These are phyloP conservation scores for Grifola frondosa DNA, from an alignment of 1,284 basidiomycete species.

Conservation along the genomic window DNA sequence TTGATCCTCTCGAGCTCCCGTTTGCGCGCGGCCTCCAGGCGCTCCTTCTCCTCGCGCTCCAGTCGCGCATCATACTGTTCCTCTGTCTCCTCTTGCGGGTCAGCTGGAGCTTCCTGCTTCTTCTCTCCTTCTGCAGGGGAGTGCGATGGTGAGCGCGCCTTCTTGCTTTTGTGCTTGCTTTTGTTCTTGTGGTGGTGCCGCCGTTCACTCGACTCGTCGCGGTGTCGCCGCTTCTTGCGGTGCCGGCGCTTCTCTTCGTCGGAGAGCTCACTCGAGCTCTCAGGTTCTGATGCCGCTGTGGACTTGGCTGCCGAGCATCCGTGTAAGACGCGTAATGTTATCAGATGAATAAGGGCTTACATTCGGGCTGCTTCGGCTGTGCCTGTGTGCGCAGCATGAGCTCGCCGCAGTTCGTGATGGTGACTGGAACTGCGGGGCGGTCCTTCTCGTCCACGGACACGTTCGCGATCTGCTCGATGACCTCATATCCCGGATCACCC, in stretches of 20 bases:
- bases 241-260: constrained; percentile 23
- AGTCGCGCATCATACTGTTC: constrained; percentile 70
- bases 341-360: constrained; percentile 5
- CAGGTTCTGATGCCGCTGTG: constrained; percentile 15
- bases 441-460: constrained; percentile 68
- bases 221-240: constrained; percentile 34
- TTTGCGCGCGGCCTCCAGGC: constrained; percentile 47
- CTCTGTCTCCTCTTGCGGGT: constrained; percentile 54
- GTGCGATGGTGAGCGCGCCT: constrained; percentile 20
- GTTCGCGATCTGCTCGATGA: constrained; percentile 52
- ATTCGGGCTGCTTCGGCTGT: constrained; percentile 14
- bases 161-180: constrained; percentile 29
- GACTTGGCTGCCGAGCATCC: constrained; percentile 1
- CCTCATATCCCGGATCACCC: constrained; percentile 63
- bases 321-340: not conserved
- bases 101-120: constrained; percentile 22
- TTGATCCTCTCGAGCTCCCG: constrained; percentile 52
- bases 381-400: constrained; percentile 64
- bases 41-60: constrained; percentile 68
- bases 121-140: constrained; percentile 11
- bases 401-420: constrained; percentile 83
- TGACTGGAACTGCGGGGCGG: constrained; percentile 68
- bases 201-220: constrained; percentile 1
- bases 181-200: constrained; percentile 25
- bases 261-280: constrained; percentile 17